Percentiles rank a stretch among this genome's conserved stretches.
These are phyloP conservation scores for Sporothrix brunneoviolacea DNA, from an alignment of 2,329 filamentous ascomycete genomes.

Conservation along the genomic window DNA sequence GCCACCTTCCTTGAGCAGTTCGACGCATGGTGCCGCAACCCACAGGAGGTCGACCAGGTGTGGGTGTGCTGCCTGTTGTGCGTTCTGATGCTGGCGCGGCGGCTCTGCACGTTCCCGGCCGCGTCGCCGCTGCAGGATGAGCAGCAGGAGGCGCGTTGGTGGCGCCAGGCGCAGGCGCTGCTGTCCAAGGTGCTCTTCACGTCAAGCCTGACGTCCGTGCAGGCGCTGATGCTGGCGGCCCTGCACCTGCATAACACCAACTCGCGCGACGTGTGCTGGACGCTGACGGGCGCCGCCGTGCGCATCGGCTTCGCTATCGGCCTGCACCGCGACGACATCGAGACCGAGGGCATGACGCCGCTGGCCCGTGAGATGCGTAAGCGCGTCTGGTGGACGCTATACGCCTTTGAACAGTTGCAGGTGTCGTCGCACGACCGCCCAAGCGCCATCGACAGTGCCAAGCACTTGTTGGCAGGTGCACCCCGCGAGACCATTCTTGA, in stretches of 20 bases:
- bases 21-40: slow-evolving; percentile 26
- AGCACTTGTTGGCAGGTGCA: slow-evolving; percentile 20
- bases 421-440: slow-evolving; percentile 38
- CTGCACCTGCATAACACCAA: slow-evolving; percentile 38
- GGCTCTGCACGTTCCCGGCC: slow-evolving; percentile 24
- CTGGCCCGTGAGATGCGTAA: slow-evolving; percentile 26
- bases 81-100: slow-evolving; percentile 33
- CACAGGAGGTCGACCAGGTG: slow-evolving; percentile 26
- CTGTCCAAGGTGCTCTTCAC: slow-evolving; percentile 36
- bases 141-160: slow-evolving; percentile 31
- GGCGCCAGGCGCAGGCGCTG: slow-evolving; percentile 32
- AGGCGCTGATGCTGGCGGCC: slow-evolving; percentile 34
- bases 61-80: slow-evolving; percentile 37
- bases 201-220: slow-evolving; percentile 33
- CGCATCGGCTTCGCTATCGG: slow-evolving; percentile 37
- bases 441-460: slow-evolving; percentile 31
- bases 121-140: too few relatives aligned
- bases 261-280: slow-evolving; percentile 35
- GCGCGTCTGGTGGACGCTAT: slow-evolving; percentile 27
- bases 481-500: slow-evolving; percentile 31
- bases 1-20: slow-evolving; percentile 35
- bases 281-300: slow-evolving; percentile 35
- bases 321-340: slow-evolving; percentile 34
- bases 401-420: slow-evolving; percentile 32
- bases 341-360: slow-evolving; percentile 27